Base-by-base conservation (phyloP, 768 basidiomycete species). In the Podaxis sp. region DNA sequence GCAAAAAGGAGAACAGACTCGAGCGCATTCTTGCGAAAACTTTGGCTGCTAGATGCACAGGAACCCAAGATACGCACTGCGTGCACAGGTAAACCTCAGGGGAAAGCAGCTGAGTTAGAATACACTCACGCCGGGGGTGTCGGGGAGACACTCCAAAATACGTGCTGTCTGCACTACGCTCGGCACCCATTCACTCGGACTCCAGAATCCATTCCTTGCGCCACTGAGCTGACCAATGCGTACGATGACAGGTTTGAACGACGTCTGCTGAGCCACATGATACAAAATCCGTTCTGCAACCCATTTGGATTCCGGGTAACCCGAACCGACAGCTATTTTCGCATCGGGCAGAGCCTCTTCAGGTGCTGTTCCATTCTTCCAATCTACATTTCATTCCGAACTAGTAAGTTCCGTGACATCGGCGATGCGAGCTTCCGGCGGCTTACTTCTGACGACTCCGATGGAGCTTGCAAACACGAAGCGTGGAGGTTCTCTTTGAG, bases 211-310 rank as follows among this genome's bases (percentile, higher is more conserved):
- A 59, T 76, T 78, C 7, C 65, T 60, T 4, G 79, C 80, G 2
- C 82, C 82, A 26, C 71, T 71, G 1, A 83, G 66, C 69, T 82
- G 81, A 1, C 81, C 82, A 20, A 80, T 70, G 4, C 82, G 77
- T 0, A 81, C 75, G 11, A 77, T 71, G 17, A 76, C 58, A 1
- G 76, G 63, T 2, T 62, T 62, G 3, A 82, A 65, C 0, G 66
- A 38, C 0, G 77, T 76, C 11, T 40, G 24, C 26, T 72, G 60
- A 2, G 69, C 66, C 0, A 77, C 80, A 1, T 46, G 59, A 26
- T 68, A 56, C 8, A 78, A 66, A 7, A 80, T 66, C 53, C 70
- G 65, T 55, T 80, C 79, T 0, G 76, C 74, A 2, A 78, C 77
- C 73, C 77, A 80, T 68, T 82, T 82, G 0, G 75, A 77, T 64